Percentiles rank a stretch among this genome's conserved stretches.
These are phyloP conservation scores for Mallotus nudiflorus DNA, from an alignment of 345 rosid genomes.

Conservation along the genomic window DNA sequence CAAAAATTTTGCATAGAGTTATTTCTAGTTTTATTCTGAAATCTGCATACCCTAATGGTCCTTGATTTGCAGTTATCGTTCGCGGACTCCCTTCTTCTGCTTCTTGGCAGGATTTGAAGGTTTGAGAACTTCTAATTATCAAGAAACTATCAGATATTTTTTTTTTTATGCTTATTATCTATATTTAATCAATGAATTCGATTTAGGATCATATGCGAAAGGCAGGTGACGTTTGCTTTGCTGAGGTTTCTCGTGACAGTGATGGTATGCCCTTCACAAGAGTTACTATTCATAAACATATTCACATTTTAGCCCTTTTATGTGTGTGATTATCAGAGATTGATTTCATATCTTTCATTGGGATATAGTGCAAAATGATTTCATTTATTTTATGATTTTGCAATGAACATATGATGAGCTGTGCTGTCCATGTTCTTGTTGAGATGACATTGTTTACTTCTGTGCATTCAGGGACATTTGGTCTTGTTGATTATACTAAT, in stretches of 20 bases:
- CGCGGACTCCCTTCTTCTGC: slow-evolving; percentile 92
- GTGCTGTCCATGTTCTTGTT: not conserved
- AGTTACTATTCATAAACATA: not conserved
- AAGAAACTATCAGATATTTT: not conserved
- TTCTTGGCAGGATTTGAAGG: slow-evolving; percentile 99
- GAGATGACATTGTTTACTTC: not conserved
- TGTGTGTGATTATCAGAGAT: not conserved
- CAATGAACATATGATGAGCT: not conserved
- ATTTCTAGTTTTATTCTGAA: not conserved
- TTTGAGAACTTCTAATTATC: slow-evolving; percentile 19
- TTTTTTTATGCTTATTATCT: slow-evolving; percentile 5
- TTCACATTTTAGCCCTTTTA: not conserved
- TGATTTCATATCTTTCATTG: not conserved
- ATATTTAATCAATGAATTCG: slow-evolving; percentile 9
- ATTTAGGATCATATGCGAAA: slow-evolving; percentile 91
- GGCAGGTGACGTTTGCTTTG: slow-evolving; percentile 97
- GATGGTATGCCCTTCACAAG: slow-evolving; percentile 47
- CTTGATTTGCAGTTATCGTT: slow-evolving; percentile 62
- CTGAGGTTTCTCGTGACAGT: slow-evolving; percentile 86
- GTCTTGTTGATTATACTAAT: slow-evolving; percentile 89
- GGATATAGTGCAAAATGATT: not conserved
- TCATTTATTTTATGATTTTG: not conserved
- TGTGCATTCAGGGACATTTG: slow-evolving; percentile 67
- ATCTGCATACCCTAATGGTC: not conserved
- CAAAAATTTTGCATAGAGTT: slow-evolving; percentile 1